Conservation (phyloP, 169 alveolate genomes). For the Plasmodium gonderi region DNA sequence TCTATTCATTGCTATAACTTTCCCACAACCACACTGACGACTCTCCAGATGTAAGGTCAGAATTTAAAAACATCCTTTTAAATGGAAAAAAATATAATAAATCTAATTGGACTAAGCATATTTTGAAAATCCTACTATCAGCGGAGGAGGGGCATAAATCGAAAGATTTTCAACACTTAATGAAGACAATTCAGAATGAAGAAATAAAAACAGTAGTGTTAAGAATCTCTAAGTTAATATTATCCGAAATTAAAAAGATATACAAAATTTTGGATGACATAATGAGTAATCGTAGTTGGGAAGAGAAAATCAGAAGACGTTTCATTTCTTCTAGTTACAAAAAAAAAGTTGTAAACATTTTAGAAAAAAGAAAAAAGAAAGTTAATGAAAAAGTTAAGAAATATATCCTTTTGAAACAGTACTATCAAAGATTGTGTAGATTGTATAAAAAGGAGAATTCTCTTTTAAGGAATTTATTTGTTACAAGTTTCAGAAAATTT, state of each 20-base stretch:
- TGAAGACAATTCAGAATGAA: constrained; percentile 35
- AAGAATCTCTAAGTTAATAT: background rate
- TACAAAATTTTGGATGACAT: background rate
- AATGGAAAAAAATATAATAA: background rate
- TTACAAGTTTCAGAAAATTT: too few species aligned
- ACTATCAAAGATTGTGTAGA: constrained; percentile 28
- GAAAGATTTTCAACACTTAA: background rate
- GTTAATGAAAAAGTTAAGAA: background rate
- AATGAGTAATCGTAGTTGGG: background rate
- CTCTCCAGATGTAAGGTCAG: background rate
- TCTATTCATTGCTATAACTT: too few species aligned
- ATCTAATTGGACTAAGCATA: background rate
- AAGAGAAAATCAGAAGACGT: background rate
- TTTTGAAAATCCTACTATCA: background rate
- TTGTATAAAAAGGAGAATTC: constrained; percentile 32
- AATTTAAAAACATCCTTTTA: background rate
- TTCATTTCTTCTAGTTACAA: background rate
- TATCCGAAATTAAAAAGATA: background rate
- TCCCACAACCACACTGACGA: background rate
- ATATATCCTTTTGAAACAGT: constrained; percentile 20
- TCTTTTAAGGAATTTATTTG: background rate
- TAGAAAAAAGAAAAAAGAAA: background rate
- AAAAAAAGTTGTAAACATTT: too few species aligned
- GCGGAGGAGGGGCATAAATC: constrained; percentile 16
- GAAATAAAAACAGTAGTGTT: constrained; percentile 32